phyloP scores from a whole-genome alignment of 495 filamentous ascomycete species.

The Penicillium salamii region DNA sequence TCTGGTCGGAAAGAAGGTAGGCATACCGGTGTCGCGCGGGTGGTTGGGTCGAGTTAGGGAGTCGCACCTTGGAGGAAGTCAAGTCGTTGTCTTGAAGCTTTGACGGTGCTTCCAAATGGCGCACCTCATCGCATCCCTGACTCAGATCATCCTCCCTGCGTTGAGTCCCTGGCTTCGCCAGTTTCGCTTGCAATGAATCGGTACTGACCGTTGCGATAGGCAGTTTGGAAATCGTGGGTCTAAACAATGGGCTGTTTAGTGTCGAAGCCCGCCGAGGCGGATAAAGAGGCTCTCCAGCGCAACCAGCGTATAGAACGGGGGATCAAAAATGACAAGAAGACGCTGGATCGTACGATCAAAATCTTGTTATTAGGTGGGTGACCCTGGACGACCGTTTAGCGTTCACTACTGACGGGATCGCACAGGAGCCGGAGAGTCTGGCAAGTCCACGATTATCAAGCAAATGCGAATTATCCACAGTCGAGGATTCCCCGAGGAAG shows the following conservation, averaged over 20 bases:
- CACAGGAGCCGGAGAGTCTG: constrained; percentile 91
- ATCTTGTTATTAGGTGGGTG: constrained; percentile 71
- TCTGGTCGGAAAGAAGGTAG: background rate
- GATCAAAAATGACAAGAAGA: constrained; percentile 79
- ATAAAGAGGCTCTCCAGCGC: constrained; percentile 40
- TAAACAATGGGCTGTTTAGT: constrained; percentile 44
- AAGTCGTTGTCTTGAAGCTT: constrained; percentile 13
- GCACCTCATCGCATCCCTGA: constrained; percentile 29
- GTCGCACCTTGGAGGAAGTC: background rate
- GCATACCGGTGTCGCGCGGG: background rate
- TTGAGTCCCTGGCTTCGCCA: background rate
- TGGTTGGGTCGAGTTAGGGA: background rate
- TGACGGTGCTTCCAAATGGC: constrained; percentile 3
- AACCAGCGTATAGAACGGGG: constrained; percentile 69
- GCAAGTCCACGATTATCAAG: constrained; percentile 97
- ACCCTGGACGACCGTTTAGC: constrained; percentile 11
- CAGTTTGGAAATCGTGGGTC: constrained; percentile 1
- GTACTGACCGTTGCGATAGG: constrained; percentile 11
- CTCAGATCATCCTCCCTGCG: constrained; percentile 16
- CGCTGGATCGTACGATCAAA: constrained; percentile 75
- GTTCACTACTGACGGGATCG: constrained; percentile 9
- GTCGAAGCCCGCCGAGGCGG: constrained; percentile 40
- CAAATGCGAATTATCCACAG: constrained; percentile 99
- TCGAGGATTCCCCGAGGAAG: constrained; percentile 84
- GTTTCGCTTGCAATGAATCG: background rate